These are phyloP conservation scores for Sclerotinia trifoliorum DNA, from an alignment of 2,329 filamentous ascomycete genomes.

Conservation along the genomic window DNA sequence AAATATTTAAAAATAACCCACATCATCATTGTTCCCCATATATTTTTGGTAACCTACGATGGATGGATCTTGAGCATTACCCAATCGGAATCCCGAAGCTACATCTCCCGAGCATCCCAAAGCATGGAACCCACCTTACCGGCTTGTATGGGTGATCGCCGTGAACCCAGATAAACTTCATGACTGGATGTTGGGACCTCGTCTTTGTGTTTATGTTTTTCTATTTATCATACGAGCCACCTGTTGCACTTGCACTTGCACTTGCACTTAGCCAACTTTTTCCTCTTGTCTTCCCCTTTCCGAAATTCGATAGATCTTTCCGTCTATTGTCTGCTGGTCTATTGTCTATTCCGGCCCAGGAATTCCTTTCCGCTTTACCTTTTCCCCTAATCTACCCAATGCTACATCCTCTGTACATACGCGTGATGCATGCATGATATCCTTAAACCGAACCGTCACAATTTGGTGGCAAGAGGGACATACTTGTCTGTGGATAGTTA, in stretches of 20 bases:
- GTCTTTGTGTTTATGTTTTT: neutral
- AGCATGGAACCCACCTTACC: constrained; percentile 2
- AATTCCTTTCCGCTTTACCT: neutral
- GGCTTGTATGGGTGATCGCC: neutral
- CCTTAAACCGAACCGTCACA: neutral
- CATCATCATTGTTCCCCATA: neutral
- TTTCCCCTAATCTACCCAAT: neutral
- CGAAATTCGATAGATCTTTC: neutral
- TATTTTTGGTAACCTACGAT: neutral
- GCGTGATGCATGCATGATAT: neutral
- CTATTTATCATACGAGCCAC: neutral
- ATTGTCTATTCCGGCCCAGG: constrained; percentile 1
- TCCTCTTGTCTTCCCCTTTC: neutral
- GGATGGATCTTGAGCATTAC: neutral
- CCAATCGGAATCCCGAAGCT: neutral
- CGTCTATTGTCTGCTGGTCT: neutral
- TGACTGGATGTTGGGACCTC: neutral
- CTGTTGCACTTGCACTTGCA: neutral
- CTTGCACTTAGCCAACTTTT: neutral
- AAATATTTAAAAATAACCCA: too few relatives aligned
- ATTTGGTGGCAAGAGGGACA: constrained; percentile 12
- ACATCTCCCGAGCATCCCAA: constrained; percentile 1
- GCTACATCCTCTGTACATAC: neutral
- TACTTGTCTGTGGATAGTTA: neutral
- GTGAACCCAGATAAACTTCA: neutral